phyloP scores from a whole-genome alignment of 1,284 basidiomycete genomes.

The Ganoderma multipileum region DNA sequence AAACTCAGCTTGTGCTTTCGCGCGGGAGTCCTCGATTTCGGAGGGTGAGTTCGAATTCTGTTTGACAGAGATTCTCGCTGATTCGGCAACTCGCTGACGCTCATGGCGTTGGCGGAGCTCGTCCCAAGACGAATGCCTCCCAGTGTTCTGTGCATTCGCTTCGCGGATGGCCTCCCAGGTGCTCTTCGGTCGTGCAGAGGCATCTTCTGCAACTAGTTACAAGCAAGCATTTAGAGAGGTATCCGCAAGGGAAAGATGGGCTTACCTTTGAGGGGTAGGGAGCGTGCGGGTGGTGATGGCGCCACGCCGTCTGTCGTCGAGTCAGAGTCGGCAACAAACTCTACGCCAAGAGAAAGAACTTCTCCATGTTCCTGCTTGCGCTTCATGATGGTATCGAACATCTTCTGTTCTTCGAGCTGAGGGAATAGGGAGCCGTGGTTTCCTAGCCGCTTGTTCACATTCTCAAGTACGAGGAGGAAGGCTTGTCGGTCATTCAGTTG shows the following conservation, averaged over 20 bases:
- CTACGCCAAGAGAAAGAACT: constrained; percentile 18
- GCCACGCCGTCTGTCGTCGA: constrained; percentile 13
- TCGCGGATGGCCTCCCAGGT: constrained; percentile 72
- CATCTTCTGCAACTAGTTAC: constrained; percentile 12
- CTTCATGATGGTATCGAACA: constrained; percentile 22
- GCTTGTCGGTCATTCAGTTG: constrained; percentile 27
- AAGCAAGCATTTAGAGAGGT: not conserved
- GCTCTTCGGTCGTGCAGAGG: constrained; percentile 34
- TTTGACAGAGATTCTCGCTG: constrained; percentile 7
- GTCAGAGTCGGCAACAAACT: constrained; percentile 19
- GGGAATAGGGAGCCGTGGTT: constrained; percentile 18
- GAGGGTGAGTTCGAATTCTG: constrained; percentile 18
- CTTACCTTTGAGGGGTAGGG: constrained; percentile 2
- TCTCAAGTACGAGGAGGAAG: constrained; percentile 28
- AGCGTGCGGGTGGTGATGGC: not conserved
- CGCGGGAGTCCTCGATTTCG: constrained; percentile 44
- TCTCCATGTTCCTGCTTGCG: constrained; percentile 27
- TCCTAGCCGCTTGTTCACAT: constrained; percentile 30
- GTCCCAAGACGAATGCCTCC: constrained; percentile 68
- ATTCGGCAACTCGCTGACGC: constrained; percentile 38
- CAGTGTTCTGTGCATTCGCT: constrained; percentile 51
- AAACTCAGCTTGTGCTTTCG: constrained; percentile 59
- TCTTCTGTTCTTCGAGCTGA: constrained; percentile 19
- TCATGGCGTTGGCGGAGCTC: constrained; percentile 66
- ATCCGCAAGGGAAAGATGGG: not conserved